Base-by-base conservation (phyloP, 1,284 basidiomycete genomes). In the Calocybe gambosa region DNA sequence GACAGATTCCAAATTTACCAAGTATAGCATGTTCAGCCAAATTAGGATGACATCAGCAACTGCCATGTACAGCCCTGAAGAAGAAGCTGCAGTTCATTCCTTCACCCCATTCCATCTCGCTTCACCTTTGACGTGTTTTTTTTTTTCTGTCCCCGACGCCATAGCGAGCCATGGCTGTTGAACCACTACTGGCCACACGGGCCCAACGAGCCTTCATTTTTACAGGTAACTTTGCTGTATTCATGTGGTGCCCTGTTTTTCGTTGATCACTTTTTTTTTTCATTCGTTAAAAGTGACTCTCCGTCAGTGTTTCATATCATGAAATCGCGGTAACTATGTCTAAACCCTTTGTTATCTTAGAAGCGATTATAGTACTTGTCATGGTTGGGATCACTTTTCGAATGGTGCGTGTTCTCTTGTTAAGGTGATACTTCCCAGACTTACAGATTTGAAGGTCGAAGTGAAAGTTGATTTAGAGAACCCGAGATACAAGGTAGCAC, bases 131-230 rank as follows among this genome's bases (percentile, higher is more conserved):
- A 26, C 5, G 5, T 26, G 25, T 26, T 13, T 31, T n/a, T 12
- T 13, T 3, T 12, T 8, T 13, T 31, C 29, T 31, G 3, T 31
- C 13, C 29, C 5, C 29, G 29, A 31, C 29, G 29, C 29, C 29
- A 31, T 4, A 49, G 45, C 46, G 50, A 37, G 58, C 51, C 57
- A 86, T 87, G 85, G 76, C 80, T 46, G 67, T 78, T 40, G 80
- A 83, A 70, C 75, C 76, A 20, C 68, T 86, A 39, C 66, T 87
- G 45, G 76, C 77, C 21, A 84, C 83, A 26, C 71, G 73, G 50
- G 76, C 84, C 23, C 84, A 86, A 58, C 69, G 70, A 52, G 77
- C 75, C 42, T 85, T 85, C 63, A 75, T 85, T 52, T 62, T 65
- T 47, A 85, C 78, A 50, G 77, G 83, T 84, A 60, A 57, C 77